Evolutionary conservation across 257 asterid genomes (phyloP), one percentile per base, ranked within the genome.

Genomic region (Capsicum chinense): DNA sequence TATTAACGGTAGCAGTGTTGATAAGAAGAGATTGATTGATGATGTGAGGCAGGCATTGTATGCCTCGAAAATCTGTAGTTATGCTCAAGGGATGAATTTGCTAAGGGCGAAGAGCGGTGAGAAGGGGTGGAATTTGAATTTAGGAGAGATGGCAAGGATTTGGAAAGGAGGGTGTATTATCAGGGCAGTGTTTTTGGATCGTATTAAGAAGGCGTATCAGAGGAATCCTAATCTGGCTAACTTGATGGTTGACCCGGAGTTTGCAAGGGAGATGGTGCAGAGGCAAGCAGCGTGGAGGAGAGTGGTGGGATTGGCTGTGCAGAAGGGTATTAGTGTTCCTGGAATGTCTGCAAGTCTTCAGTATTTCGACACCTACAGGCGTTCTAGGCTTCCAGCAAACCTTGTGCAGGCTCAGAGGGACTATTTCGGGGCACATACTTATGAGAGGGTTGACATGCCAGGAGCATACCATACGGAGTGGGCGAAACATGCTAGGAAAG

Each of bases 131-230:
- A 91, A 91, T 54, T 88, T 95, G 95, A 93, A 94, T 84, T 88
- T 95, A 84, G 98, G 98, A 6, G 99, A 95, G 85, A 64, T 95
- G 79, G 98, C 98, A 0, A 90, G 98, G 90, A 95, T 95, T 87
- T 95, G 99, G 99, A 95, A 95, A 84, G 99, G 99, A 3, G 99
- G 99, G 80, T 95, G 99, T 83, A 95, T 95, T 54, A 95, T 95
- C 59, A 86, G 99, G 88, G 99, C 99, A 1, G 97, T 95, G 21
- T 95, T 95, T 86, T 88, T 95, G 94, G 99, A 95, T 78, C 90
- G 99, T 88, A 95, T 95, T 78, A 95, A 95, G 94, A 92, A 90
- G 83, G 98, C 99, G 0, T 95, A 95, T 84, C 97, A 90, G 91
- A 90, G 98, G 86, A 93, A 94, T 79, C 91, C 94, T 5, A 90